phyloP scores from a whole-genome alignment of 768 basidiomycete species.

The Hypholoma sublateritium region DNA sequence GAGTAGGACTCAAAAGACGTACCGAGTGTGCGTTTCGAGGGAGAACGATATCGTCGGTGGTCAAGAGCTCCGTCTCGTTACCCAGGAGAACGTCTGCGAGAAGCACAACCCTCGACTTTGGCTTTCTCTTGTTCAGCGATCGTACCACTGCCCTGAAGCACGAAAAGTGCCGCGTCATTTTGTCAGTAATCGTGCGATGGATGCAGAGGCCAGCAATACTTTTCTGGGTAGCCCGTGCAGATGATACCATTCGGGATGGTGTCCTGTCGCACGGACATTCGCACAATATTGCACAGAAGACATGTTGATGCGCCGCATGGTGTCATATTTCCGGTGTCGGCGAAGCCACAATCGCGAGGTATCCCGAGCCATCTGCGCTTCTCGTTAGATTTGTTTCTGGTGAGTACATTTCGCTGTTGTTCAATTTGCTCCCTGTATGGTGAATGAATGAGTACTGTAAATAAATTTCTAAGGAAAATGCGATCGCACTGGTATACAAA shows the following conservation, averaged over 20 bases:
- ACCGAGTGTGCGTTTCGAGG: background rate
- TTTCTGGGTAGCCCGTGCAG: background rate
- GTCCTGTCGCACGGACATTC: background rate
- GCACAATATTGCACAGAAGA: background rate
- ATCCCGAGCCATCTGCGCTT: background rate
- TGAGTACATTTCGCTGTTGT: background rate
- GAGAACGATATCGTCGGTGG: background rate
- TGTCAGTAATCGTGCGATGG: background rate
- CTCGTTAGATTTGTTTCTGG: background rate
- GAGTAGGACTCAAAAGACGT: background rate
- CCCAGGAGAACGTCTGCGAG: conserved; percentile 1
- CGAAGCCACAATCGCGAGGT: background rate
- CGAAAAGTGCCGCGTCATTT: background rate
- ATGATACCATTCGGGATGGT: background rate
- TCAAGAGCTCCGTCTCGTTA: background rate
- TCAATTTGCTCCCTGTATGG: background rate
- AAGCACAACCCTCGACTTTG: background rate
- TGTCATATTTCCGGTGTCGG: background rate
- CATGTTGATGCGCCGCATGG: background rate
- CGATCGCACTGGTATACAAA: background rate
- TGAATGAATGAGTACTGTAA: background rate
- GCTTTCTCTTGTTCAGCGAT: background rate
- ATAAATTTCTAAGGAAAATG: background rate
- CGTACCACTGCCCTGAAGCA: background rate
- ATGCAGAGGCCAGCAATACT: background rate